Evolutionary conservation across 1,139 yeast species (phyloP).

Genomic region (Suhomyces bolitotheri): DNA sequence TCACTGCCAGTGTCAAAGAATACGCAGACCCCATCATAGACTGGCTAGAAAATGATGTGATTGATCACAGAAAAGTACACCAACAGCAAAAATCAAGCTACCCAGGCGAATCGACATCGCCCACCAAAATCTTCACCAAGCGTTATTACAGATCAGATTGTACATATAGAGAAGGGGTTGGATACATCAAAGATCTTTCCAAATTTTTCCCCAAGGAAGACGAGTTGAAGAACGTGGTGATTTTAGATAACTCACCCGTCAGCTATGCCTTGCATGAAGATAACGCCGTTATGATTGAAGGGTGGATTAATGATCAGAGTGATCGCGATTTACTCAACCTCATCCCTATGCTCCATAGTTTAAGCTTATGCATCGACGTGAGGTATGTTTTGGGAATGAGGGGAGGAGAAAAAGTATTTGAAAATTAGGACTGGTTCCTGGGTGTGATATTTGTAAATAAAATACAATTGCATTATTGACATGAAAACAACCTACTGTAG

Average conservation of each 20-base stretch:
- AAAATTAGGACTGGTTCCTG: slow-evolving; percentile 17
- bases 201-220: slow-evolving; percentile 44
- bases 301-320: slow-evolving; percentile 95
- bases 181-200: slow-evolving; percentile 83
- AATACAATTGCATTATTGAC: slow-evolving; percentile 1
- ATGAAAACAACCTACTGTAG: background rate
- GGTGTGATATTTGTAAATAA: slow-evolving; percentile 1
- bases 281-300: slow-evolving; percentile 91
- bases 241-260: slow-evolving; percentile 89
- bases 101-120: slow-evolving; percentile 21
- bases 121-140: slow-evolving; percentile 43
- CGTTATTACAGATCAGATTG: slow-evolving; percentile 83
- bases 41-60: slow-evolving; percentile 60
- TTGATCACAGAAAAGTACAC: slow-evolving; percentile 17
- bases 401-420: slow-evolving; percentile 73
- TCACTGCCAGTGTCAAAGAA: slow-evolving; percentile 92
- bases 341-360: slow-evolving; percentile 76
- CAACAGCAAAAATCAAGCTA: slow-evolving; percentile 1
- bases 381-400: slow-evolving; percentile 74
- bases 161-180: slow-evolving; percentile 71
- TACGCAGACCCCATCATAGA: slow-evolving; percentile 97
- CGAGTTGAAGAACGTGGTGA: slow-evolving; percentile 71
- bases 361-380: slow-evolving; percentile 85
- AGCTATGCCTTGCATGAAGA: slow-evolving; percentile 81
- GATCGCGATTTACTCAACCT: slow-evolving; percentile 80